These are phyloP conservation scores for Suillus bovinus DNA, from an alignment of 768 basidiomycete species.

Conservation along the genomic window DNA sequence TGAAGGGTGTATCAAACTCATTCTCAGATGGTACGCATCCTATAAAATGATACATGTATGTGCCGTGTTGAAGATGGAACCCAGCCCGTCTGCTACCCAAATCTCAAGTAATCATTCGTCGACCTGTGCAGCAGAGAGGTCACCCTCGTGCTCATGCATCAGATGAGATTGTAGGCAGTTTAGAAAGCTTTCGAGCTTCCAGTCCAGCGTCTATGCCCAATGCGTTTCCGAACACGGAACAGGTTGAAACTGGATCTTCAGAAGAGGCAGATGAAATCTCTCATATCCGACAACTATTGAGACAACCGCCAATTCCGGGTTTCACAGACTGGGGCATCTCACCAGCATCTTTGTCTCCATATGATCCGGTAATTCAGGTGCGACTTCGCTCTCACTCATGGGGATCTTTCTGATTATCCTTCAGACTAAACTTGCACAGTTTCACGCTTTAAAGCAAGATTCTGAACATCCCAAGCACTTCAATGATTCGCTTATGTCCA, in stretches of 20 bases:
- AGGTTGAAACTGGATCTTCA: neutral
- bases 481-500: constrained; percentile 93
- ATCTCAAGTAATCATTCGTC: constrained; percentile 62
- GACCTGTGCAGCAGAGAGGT: constrained; percentile 45
- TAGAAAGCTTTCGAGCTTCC: constrained; percentile 9
- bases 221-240: neutral
- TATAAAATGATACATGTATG: neutral
- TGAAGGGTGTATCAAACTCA: constrained; percentile 34
- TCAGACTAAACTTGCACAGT: constrained; percentile 81
- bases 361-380: constrained; percentile 67
- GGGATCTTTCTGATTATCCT: neutral
- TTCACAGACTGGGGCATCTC: constrained; percentile 80
- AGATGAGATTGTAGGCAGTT: constrained; percentile 40
- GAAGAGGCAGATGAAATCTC: constrained; percentile 47
- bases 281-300: constrained; percentile 54
- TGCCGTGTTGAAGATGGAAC: neutral
- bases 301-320: constrained; percentile 64
- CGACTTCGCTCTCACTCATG: constrained; percentile 11
- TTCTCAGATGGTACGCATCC: constrained; percentile 31
- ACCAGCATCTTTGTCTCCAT: constrained; percentile 49
- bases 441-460: constrained; percentile 70
- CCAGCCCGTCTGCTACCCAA: constrained; percentile 41
- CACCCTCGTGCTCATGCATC: constrained; percentile 52
- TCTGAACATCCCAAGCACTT: constrained; percentile 76
- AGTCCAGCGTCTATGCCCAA: neutral